Evolutionary conservation across 2,329 filamentous ascomycete genomes (phyloP), one percentile per base, ranked within the genome.

Genomic region (Phialemoniopsis sp.): DNA sequence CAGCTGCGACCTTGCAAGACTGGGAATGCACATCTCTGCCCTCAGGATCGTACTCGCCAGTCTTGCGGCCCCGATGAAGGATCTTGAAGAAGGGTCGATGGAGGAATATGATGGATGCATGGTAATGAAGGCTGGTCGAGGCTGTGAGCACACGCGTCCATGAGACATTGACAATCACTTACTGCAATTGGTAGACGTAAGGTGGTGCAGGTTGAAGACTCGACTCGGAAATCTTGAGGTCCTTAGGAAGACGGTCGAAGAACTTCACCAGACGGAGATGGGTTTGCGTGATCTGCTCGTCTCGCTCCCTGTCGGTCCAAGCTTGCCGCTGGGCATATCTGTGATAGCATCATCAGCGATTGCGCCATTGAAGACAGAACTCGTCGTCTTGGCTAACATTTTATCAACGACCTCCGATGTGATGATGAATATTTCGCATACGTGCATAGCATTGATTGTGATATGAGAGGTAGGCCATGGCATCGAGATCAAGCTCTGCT

Each of bases 71-170:
- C 3, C 16, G 33, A 21, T 8, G 9, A n/a, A 5, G 17, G 13
- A 35, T 13, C 8, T 13, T 17, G 13, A 35, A 35, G 17, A 35
- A 17, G 18, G 33, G 33, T 3, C 33, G 33, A 17, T 35, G 33
- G 8, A 35, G 33, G 10, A 35, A 14, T 13, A 35, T 18, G 12
- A 35, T 26, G 18, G 33, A 17, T 21, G 14, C 18, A 21, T 35
- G 33, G 17, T 35, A 35, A n/a, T 35, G 33, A 18, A 35, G 33
- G 18, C n/a, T n/a, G n/a, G n/a, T n/a, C n/a, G n/a, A n/a, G n/a
- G n/a, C n/a, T n/a, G n/a, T n/a, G n/a, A n/a, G n/a, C n/a, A n/a
- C n/a, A n/a, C n/a, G n/a, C n/a, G n/a, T n/a, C n/a, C n/a, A n/a
- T n/a, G n/a, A n/a, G n/a, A n/a, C n/a, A n/a, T n/a, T n/a, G n/a